Evolutionary conservation across 2,329 filamentous ascomycete species (phyloP).

Genomic region (Aureobasidium zeae): DNA sequence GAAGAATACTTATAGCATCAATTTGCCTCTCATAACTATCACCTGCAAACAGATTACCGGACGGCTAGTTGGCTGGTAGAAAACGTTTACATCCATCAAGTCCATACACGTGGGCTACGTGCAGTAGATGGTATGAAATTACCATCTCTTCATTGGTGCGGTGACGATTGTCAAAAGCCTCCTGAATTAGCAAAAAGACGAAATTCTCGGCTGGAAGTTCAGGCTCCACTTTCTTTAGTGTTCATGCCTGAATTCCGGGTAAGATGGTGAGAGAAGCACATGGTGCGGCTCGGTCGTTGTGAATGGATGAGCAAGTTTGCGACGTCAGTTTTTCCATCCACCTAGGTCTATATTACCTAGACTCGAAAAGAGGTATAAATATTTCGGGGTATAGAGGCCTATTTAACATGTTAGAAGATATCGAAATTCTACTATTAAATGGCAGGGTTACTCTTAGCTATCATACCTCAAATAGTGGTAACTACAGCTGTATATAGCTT

Average conservation of each 20-base stretch:
- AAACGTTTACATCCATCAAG: not conserved
- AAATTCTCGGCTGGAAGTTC: conserved; percentile 5
- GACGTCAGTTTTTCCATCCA: not conserved
- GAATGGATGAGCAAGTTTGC: not conserved
- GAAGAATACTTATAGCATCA: not conserved
- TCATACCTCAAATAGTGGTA: no score
- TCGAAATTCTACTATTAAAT: no score
- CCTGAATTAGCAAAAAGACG: conserved; percentile 3
- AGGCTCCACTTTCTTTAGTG: conserved; percentile 3
- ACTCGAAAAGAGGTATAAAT: no score
- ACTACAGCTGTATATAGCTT: no score
- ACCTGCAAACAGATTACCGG: no score
- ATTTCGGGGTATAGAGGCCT: no score
- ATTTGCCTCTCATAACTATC: not conserved
- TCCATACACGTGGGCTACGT: conserved; percentile 4
- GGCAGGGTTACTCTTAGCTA: no score
- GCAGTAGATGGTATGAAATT: conserved; percentile 3
- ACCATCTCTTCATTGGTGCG: not conserved
- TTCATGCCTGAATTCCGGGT: not conserved
- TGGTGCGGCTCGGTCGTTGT: not conserved
- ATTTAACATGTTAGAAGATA: no score
- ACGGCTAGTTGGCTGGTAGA: conserved; percentile 2
- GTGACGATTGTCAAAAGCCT: not conserved
- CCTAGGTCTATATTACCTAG: no score
- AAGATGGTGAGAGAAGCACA: not conserved